These are phyloP conservation scores for Eucommia ulmoides DNA, from an alignment of 257 asterid genomes.

Conservation along the genomic window DNA sequence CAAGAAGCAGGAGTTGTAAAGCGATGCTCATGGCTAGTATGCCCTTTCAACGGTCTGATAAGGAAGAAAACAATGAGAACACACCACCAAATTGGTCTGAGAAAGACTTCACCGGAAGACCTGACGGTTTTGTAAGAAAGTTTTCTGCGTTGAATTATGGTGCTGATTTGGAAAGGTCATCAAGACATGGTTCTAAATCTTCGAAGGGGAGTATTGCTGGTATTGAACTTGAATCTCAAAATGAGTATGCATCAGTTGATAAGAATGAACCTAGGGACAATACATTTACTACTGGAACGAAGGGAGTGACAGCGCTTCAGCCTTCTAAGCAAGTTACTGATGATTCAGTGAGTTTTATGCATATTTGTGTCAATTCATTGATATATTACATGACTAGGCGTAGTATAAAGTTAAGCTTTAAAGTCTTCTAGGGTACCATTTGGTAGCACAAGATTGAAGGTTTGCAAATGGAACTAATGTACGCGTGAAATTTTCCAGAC, in stretches of 20 bases:
- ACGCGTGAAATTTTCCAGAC: too few species aligned
- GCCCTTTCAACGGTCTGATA: conserved; percentile 31
- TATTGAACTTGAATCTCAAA: conserved; percentile 32
- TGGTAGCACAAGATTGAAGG: too few species aligned
- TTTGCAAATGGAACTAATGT: too few species aligned
- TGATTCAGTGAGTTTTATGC: conserved; percentile 18
- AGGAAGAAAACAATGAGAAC: conserved; percentile 27
- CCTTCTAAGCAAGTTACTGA: conserved; percentile 15
- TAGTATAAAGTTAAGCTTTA: too few species aligned
- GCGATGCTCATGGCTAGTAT: conserved; percentile 31
- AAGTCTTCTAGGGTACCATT: too few species aligned
- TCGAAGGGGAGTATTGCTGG: conserved; percentile 35
- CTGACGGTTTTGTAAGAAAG: conserved; percentile 28
- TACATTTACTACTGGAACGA: conserved; percentile 12
- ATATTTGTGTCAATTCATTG: too few species aligned
- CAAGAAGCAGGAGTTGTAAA: conserved; percentile 71
- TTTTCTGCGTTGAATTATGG: conserved; percentile 25
- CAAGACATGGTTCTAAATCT: conserved; percentile 33
- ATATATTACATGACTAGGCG: too few species aligned
- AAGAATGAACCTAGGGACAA: conserved; percentile 14
- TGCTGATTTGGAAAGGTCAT: conserved; percentile 16
- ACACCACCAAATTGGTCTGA: conserved; percentile 34
- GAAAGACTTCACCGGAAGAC: conserved; percentile 24
- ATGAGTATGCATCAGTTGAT: conserved; percentile 16
- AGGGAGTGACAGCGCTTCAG: conserved; percentile 21